Evolutionary conservation across 129 eudicot genomes (phyloP), one percentile per base, ranked within the genome.

Genomic region (Flaveria ramosissima): DNA sequence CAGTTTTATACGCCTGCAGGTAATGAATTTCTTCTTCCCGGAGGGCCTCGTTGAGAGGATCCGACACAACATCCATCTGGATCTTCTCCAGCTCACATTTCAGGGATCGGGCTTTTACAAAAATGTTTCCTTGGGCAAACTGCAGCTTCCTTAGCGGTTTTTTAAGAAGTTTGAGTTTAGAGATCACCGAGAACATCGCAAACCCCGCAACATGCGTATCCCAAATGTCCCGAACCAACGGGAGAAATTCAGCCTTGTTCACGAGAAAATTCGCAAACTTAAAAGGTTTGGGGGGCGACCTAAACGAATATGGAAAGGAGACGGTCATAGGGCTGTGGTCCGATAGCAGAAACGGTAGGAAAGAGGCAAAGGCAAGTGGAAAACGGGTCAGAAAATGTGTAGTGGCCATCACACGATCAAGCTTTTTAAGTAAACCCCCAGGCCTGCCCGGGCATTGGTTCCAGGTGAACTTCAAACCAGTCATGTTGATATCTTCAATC

Each of bases 301-400:
- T n/a, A 2, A 23, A 9, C 0, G 6, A 3, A 0, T n/a, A 2
- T 0, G 24, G 21, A n/a, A 19, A 3, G 12, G 1, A 0, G 3
- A 53, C 2, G 2, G 17, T 11, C 4, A 53, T 16, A n/a, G 61
- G 61, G 9, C 24, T 1, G 6, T 53, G 61, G 10, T 53, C 61
- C 6, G 61, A 53, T 3, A 4, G 4, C 6, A n/a, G 24, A 4
- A 53, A 53, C 12, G 24, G 61, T 9, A 53, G 2, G 9, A 53
- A 53, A 0, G 1, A 3, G 12, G 61, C 23, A 4, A 5, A 3
- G 1, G 21, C 8, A 1, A 1, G 1, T 0, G 61, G 24, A 5
- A n/a, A 53, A 3, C 3, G 1, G 2, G 23, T 0, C 1, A 53
- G 0, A 13, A 53, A 53, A 14, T 0, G 3, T 0, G 3, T 1